These are phyloP conservation scores for Paramyrothecium roridum DNA, from an alignment of 2,329 filamentous ascomycete genomes.

Conservation along the genomic window DNA sequence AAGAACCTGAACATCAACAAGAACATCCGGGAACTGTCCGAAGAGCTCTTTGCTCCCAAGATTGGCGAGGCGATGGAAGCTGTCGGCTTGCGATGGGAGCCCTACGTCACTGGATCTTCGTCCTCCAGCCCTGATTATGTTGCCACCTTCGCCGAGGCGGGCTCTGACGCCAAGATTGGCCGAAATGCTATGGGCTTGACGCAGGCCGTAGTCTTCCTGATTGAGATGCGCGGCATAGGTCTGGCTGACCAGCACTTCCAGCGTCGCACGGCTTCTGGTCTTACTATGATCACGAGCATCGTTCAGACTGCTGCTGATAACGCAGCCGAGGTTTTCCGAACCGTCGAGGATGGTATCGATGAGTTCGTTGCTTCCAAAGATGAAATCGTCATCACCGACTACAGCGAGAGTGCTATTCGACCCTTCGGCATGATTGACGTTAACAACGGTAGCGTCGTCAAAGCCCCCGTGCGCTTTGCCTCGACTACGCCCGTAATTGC, in stretches of 20 bases:
- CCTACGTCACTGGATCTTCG: slow-evolving; percentile 19
- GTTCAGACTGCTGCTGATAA: slow-evolving; percentile 25
- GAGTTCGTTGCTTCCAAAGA: slow-evolving; percentile 22
- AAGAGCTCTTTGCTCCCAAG: slow-evolving; percentile 21
- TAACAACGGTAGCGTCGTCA: slow-evolving; percentile 19
- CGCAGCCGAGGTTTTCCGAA: slow-evolving; percentile 18
- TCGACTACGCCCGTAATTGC: slow-evolving; percentile 21
- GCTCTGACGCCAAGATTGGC: slow-evolving; percentile 25
- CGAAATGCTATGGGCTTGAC: slow-evolving; percentile 23
- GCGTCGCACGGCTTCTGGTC: slow-evolving; percentile 20
- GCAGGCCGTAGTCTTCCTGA: slow-evolving; percentile 24
- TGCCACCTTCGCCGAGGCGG: slow-evolving; percentile 19
- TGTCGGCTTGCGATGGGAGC: slow-evolving; percentile 21
- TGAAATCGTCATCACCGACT: slow-evolving; percentile 23
- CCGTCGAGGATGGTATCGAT: slow-evolving; percentile 18
- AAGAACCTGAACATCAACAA: slow-evolving; percentile 29
- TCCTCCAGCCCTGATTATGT: slow-evolving; percentile 3
- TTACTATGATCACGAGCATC: slow-evolving; percentile 21
- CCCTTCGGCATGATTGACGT: slow-evolving; percentile 22
- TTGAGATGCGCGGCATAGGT: slow-evolving; percentile 25
- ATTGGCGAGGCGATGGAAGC: slow-evolving; percentile 24
- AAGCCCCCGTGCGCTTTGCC: slow-evolving; percentile 20
- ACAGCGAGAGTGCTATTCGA: slow-evolving; percentile 10
- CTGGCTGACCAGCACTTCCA: slow-evolving; percentile 27
- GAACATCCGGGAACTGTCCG: slow-evolving; percentile 22